Base-by-base conservation (phyloP, 345 rosid genomes). In the Eutrema japonicum region DNA sequence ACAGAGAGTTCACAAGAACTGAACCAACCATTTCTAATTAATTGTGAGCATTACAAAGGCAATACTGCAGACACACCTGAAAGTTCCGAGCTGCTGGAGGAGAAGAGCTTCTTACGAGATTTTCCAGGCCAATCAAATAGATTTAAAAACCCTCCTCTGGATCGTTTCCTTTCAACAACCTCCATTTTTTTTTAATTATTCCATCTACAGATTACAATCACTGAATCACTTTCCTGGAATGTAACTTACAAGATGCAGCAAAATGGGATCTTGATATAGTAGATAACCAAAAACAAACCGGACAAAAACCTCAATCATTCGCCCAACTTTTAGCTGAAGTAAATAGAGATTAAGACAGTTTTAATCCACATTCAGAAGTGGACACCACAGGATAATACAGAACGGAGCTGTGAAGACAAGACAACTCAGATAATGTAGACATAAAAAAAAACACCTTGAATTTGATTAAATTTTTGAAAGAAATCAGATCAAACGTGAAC, bases 121-220 rank as follows among this genome's bases (percentile, higher is more conserved):
- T 87, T 95, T 14, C 93, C 87, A 76, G 84, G 87, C 99, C 97
- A 90, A 70, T 88, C 96, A 71, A 95, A 90, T 41, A 87, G 66
- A 57, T 85, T 73, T 33, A 88, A 79, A 55, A 90, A 82, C 10
- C 89, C 83, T 75, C 93, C 96, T 75, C 91, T 95, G 1, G 91
- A 70, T 66, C 83, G 83, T 75, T 87, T 86, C 64, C 86, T 83
- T 69, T 87, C 87, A n/a, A 78, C 71, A 76, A 76, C 87, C 77
- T 92, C 92, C 96, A 88, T 91, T 73, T 2, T 91, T 73, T 2
- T 26, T 0, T 11, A 22, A 62, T 14, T 46, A 30, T 66, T 65
- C 57, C 76, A 84, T 82, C 59, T 51, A 77, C 66, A 77, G 2
- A 71, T 36, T 13, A 37, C 64, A 68, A 59, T 10, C 50, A 37